Base-by-base conservation (phyloP, 2,329 filamentous ascomycete genomes). In the Colletotrichum viniferum region DNA sequence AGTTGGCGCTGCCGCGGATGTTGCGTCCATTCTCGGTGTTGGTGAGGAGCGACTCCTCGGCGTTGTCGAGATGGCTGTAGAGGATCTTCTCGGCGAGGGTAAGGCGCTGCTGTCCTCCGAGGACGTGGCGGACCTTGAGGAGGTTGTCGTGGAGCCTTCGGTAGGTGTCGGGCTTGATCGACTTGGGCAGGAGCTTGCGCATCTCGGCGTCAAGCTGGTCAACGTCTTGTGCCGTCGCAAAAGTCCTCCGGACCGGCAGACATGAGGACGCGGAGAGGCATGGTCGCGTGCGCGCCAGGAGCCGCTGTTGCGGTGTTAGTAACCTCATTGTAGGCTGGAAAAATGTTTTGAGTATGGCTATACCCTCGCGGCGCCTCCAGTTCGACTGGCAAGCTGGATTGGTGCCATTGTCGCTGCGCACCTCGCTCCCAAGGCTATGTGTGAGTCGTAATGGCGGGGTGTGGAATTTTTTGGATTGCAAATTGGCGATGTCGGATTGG, bases 71-170 rank as follows among this genome's bases (percentile, higher is more conserved):
- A 87, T 99, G 97, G 81, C 96, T 95, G 88, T 98, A 99, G 74
- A 99, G 91, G 81, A 99, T 98, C 91, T 99, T 99, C 87, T 99
- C 97, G 77, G 97, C 96, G 73, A 99, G 91, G 3, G 96, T 98
- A 75, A 99, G 91, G 71, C 89, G 87, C 79, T 88, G 87, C 74
- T 85, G 80, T 64, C 43, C 43, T 52, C 93, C 94, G 38, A 98
- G 90, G 12, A 98, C 91, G 69, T 91, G 90, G 69, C 90, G 90
- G 36, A 98, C 96, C 82, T 95, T 89, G 77, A 91, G 88, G 77
- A 98, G 93, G 80, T 93, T 94, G 81, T 90, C 90, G 82, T 96
- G 90, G 67, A 98, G 94, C 85, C 93, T 96, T 79, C 93, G 89
- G 86, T 98, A 98, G 32, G 95, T 95, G 62, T 95, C 94, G 21